phyloP scores from a whole-genome alignment of 495 filamentous ascomycete genomes.

The Penicillium roqueforti region DNA sequence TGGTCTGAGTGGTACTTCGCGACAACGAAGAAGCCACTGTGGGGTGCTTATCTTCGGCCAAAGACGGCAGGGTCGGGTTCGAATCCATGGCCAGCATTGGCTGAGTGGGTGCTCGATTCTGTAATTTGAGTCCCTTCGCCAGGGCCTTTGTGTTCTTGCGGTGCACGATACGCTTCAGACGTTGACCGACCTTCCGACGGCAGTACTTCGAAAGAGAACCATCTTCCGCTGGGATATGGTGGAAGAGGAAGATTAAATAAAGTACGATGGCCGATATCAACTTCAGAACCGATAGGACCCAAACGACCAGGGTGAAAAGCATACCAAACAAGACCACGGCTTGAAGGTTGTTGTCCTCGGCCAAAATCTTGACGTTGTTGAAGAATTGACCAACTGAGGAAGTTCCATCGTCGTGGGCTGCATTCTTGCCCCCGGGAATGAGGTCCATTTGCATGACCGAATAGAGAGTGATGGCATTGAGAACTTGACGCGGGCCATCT shows the following conservation, averaged over 20 bases:
- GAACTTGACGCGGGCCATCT: conserved; percentile 81
- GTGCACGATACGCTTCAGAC: conserved; percentile 74
- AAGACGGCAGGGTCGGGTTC: conserved; percentile 63
- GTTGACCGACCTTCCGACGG: conserved; percentile 77
- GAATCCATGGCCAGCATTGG: conserved; percentile 51
- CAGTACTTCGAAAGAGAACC: conserved; percentile 81
- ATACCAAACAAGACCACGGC: conserved; percentile 81
- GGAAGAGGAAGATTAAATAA: conserved; percentile 85
- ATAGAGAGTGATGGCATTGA: conserved; percentile 85
- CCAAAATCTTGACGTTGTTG: conserved; percentile 68
- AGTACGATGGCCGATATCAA: conserved; percentile 67
- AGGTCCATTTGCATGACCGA: conserved; percentile 70
- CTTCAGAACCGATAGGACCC: conserved; percentile 75
- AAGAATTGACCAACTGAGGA: conserved; percentile 60
- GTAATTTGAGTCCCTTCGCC: conserved; percentile 63
- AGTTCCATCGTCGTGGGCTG: conserved; percentile 45
- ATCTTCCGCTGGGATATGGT: conserved; percentile 75
- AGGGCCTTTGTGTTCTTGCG: conserved; percentile 82
- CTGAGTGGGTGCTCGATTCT: conserved; percentile 50
- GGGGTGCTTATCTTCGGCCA: conserved; percentile 56
- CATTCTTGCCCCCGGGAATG: conserved; percentile 54
- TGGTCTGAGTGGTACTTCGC: conserved; percentile 63
- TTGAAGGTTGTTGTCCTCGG: conserved; percentile 64
- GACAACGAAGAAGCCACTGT: conserved; percentile 55
- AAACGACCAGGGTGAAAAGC: conserved; percentile 86